A percentile compares a stretch with the other conserved stretches of the same genome.
phyloP scores from a whole-genome alignment of 768 basidiomycete genomes.

The Coprinellus micaceus region DNA sequence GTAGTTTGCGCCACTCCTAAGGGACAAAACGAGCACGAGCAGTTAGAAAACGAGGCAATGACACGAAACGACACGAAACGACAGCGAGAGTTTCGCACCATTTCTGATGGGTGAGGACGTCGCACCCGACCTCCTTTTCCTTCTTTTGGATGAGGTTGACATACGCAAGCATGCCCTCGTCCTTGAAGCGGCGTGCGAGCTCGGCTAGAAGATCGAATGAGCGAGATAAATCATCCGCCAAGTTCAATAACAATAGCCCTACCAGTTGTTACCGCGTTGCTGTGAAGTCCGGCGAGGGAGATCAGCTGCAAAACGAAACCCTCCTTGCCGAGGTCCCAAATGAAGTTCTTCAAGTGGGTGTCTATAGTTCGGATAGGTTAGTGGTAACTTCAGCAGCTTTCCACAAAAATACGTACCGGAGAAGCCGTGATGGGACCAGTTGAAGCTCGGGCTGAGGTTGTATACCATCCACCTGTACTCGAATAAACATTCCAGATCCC shows the following conservation, averaged over 20 bases:
- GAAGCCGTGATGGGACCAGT: slow-evolving; percentile 85
- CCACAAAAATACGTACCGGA: slow-evolving; percentile 47
- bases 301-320: slow-evolving; percentile 90
- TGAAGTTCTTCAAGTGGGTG: slow-evolving; percentile 73
- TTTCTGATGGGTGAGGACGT: slow-evolving; percentile 92
- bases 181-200: slow-evolving; percentile 73
- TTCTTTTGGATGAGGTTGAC: slow-evolving; percentile 84
- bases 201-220: slow-evolving; percentile 48
- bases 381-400: too few species aligned
- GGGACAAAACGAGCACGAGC: slow-evolving; percentile 5
- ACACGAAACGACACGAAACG: too few species aligned
- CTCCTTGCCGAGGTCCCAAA: slow-evolving; percentile 89
- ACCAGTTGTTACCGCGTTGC: slow-evolving; percentile 77
- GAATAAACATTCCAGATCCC: slow-evolving; percentile 2
- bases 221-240: background rate
- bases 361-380: slow-evolving; percentile 41
- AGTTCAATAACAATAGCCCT: slow-evolving; percentile 15
- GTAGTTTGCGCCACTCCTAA: slow-evolving; percentile 88
- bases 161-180: slow-evolving; percentile 91
- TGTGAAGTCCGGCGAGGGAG: slow-evolving; percentile 87
- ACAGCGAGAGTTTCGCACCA: slow-evolving; percentile 46
- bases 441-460: slow-evolving; percentile 92
- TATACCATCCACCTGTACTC: slow-evolving; percentile 76
- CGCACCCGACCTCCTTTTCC: slow-evolving; percentile 84
- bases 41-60: background rate